These are phyloP conservation scores for Yarrowia alimentaria DNA, from an alignment of 805 yeast genomes.

Conservation along the genomic window DNA sequence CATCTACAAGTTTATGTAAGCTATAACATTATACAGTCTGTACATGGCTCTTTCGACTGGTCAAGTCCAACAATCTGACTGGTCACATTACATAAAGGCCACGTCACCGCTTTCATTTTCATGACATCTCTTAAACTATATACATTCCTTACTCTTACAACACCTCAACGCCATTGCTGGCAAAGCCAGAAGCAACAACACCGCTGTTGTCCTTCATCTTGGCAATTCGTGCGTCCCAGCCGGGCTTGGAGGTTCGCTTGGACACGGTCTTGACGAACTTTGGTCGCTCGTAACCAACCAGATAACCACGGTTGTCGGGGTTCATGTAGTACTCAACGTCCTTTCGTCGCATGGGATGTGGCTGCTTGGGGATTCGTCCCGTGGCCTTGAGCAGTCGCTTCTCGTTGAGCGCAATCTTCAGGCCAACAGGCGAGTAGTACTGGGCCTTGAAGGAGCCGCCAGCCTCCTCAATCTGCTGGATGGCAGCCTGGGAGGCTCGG, in stretches of 20 bases:
- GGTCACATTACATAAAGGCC: no score
- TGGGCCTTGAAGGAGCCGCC: slow-evolving; percentile 76
- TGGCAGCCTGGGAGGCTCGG: slow-evolving; percentile 70
- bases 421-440: slow-evolving; percentile 64
- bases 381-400: slow-evolving; percentile 32
- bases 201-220: slow-evolving; percentile 6
- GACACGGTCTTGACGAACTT: slow-evolving; percentile 28
- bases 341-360: slow-evolving; percentile 81
- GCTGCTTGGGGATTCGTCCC: slow-evolving; percentile 78
- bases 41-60: no score
- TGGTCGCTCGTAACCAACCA: slow-evolving; percentile 31
- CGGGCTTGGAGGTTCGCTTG: slow-evolving; percentile 28
- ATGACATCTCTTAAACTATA: slow-evolving; percentile 1
- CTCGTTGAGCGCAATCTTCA: slow-evolving; percentile 48
- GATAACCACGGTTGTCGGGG: slow-evolving; percentile 71
- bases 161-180: slow-evolving; percentile 18
- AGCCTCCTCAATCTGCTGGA: slow-evolving; percentile 63
- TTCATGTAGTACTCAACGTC: slow-evolving; percentile 76
- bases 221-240: slow-evolving; percentile 10
- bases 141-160: slow-evolving; percentile 28
- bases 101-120: no score
- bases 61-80: no score
- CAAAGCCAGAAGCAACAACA: slow-evolving; percentile 10
- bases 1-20: no score
- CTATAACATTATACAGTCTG: no score